Percentiles rank a stretch among this genome's conserved stretches.
Conservation (phyloP, 805 yeast species). For the Wickerhamiella lipophila region DNA sequence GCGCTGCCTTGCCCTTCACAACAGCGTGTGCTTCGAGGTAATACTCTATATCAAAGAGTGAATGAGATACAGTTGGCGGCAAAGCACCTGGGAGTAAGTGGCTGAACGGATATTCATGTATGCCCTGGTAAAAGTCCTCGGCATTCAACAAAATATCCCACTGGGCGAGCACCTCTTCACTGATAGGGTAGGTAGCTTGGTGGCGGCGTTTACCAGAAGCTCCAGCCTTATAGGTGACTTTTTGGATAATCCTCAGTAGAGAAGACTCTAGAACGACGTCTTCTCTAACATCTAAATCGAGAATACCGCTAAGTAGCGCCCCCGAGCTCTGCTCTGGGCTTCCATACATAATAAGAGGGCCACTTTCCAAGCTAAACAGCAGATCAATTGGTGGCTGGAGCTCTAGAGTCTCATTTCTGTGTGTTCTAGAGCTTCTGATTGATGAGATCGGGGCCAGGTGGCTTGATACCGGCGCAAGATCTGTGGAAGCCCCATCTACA, state of each 20-base stretch:
- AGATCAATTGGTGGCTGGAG: neutral
- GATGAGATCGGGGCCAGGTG: neutral
- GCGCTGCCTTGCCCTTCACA: conserved; percentile 25
- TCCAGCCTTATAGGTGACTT: conserved; percentile 30
- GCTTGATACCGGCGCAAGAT: neutral
- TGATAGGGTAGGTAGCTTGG: conserved; percentile 1
- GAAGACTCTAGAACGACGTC: conserved; percentile 35
- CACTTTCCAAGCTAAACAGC: conserved; percentile 50
- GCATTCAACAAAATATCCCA: conserved; percentile 72
- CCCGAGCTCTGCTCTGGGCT: conserved; percentile 68
- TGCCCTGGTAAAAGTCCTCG: conserved; percentile 42
- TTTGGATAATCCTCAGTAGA: conserved; percentile 44
- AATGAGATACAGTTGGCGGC: conserved; percentile 54
- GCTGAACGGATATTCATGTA: conserved; percentile 85
- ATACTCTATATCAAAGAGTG: conserved; percentile 62
- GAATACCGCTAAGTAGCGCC: conserved; percentile 67
- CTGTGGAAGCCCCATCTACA: neutral
- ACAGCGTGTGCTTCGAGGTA: conserved; percentile 47
- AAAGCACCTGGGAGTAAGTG: conserved; percentile 76
- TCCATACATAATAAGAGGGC: conserved; percentile 83
- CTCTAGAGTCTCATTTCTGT: neutral
- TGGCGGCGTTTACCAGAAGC: neutral
- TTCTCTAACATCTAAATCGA: conserved; percentile 43
- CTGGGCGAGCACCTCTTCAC: conserved; percentile 50
- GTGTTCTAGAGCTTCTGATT: neutral